Percentiles rank a stretch among this genome's conserved stretches.
Conservation (phyloP, 306 rosid species). For the Rosa persica region DNA sequence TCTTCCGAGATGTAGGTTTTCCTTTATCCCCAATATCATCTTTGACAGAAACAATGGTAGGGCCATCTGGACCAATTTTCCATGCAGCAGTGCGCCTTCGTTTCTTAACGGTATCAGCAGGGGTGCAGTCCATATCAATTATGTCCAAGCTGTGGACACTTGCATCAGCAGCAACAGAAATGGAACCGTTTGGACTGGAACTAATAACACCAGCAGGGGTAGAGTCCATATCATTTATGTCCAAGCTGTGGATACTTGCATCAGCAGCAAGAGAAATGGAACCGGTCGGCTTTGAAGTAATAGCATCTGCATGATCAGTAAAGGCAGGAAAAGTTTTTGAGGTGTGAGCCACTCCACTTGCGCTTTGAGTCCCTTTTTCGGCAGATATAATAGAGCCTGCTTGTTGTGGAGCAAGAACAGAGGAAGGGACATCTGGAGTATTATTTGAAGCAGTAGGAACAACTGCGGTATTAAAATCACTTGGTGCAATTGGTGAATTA, state of each 20-base stretch:
- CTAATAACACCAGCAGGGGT: slow-evolving; percentile 45
- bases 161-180: slow-evolving; percentile 21
- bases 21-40: slow-evolving; percentile 31
- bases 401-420: slow-evolving; percentile 17
- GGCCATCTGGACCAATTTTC: slow-evolving; percentile 34
- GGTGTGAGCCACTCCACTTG: not conserved
- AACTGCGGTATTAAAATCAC: slow-evolving; percentile 8
- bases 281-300: not conserved
- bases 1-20: slow-evolving; percentile 25
- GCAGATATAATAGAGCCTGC: slow-evolving; percentile 20
- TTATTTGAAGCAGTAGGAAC: not conserved
- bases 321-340: slow-evolving; percentile 20
- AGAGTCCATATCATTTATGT: slow-evolving; percentile 31
- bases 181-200: slow-evolving; percentile 26
- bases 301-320: slow-evolving; percentile 13
- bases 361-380: slow-evolving; percentile 4
- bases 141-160: slow-evolving; percentile 1
- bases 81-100: slow-evolving; percentile 44
- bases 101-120: slow-evolving; percentile 64
- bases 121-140: slow-evolving; percentile 42
- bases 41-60: slow-evolving; percentile 24
- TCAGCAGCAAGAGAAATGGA: slow-evolving; percentile 19
- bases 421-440: slow-evolving; percentile 13
- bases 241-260: slow-evolving; percentile 11
- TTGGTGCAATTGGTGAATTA: slow-evolving; percentile 13